Base-by-base conservation (phyloP, 306 rosid genomes). In the Medicago arabica region DNA sequence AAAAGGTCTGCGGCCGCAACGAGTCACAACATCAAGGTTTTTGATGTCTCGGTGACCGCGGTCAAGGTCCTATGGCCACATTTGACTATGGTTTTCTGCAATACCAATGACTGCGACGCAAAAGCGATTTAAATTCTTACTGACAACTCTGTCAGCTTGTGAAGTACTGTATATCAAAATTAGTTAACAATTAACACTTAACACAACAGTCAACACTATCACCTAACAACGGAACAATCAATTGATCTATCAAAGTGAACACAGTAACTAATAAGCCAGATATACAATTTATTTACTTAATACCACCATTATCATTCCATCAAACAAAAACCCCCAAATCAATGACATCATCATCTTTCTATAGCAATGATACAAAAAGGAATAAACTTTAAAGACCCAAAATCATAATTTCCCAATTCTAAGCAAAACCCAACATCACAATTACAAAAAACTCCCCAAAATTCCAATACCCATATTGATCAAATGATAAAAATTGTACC, bases 401-500 rank as follows among this genome's bases (percentile, higher is more conserved):
- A 19, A 72, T 77, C 71, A 31, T 55, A 72, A 65, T 60, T 15
- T 43, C 28, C 36, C 1, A 14, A 21, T 62, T 25, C 14, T 16
- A 62, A 44, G 23, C 71, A 71, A 57, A 70, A 40, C 68, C 72
- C 54, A 51, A 11, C 6, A 72, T 1, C 60, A 47, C 18, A 28
- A 62, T 1, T 6, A 19, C 7, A 19, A 19, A 43, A 49, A 47
- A 67, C 44, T 44, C 72, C 9, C 38, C 13, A 66, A 63, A 43
- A 61, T 11, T 18, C 38, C 18, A 18, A 74, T 8, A 43, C 49
- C 68, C 57, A 61, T 6, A 61, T 61, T 15, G 67, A 61, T 8
- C 19, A 7, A 31, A 14, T 36, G 15, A 25, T 53, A 28, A 38
- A 61, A 0, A 11, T 34, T 6, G 9, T 14, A 89, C 98, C 98